These are phyloP conservation scores for Solanum hybrid DNA, from an alignment of 305 asterid species.

Conservation along the genomic window DNA sequence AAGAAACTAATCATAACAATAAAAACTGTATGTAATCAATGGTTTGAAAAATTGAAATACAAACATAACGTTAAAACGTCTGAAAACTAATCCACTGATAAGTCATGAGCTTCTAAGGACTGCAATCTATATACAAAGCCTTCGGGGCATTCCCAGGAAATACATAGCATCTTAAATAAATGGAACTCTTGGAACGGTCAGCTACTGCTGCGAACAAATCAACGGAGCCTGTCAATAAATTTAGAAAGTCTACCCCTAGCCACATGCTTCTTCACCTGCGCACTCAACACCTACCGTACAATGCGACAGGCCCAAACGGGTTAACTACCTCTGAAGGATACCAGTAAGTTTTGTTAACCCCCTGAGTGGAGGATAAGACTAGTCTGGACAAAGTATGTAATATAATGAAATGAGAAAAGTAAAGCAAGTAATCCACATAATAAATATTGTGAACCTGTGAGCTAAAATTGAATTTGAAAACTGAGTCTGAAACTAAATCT, in stretches of 20 bases:
- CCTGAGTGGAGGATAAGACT: not conserved
- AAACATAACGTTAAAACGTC: not conserved
- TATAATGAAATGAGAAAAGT: not conserved
- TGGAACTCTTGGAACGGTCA: not conserved
- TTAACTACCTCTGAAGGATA: not conserved
- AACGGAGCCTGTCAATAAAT: not conserved
- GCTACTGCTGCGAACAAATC: not conserved
- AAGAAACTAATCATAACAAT: not conserved
- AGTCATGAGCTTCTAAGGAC: not conserved
- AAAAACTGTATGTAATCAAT: not conserved
- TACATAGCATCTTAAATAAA: not conserved
- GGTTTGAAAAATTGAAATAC: not conserved
- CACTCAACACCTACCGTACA: not conserved
- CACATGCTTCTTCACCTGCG: not conserved
- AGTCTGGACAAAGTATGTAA: not conserved
- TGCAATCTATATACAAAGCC: not conserved
- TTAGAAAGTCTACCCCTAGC: not conserved
- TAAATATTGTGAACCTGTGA: not conserved
- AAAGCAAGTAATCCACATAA: not conserved
- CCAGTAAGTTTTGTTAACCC: not conserved
- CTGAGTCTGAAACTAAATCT: not conserved
- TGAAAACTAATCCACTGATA: not conserved
- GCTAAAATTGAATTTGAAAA: not conserved
- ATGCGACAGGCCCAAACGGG: not conserved
- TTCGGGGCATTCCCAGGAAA: not conserved